Base-by-base conservation (phyloP, 371 early-diverging fungal genomes). In the Zancudomyces culisetae region DNA sequence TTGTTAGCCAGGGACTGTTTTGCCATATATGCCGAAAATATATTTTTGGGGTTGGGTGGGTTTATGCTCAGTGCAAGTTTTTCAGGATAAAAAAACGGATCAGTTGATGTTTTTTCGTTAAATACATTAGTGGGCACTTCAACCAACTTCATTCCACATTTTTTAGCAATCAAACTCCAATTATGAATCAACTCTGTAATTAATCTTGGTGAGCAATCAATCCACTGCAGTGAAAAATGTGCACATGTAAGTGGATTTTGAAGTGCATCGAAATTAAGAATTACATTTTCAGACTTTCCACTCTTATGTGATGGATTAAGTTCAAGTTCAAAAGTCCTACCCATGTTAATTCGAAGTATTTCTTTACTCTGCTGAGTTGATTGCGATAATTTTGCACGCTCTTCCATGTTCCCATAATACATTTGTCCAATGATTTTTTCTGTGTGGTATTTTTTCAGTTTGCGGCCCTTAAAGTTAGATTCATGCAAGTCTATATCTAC, bases 141-240 rank as follows among this genome's bases (percentile, higher is more conserved):
- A 0, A 95, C 84, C 21, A 97, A 65, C 23, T 83, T 80, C 27
- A 95, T 67, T 1, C 94, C 93, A 56, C 85, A 87, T 45, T 81
- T 76, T 51, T 91, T 90, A 0, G 93, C 92, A 24, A 73, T 73
- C 21, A 87, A 67, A 28, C 78, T 61, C 98, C 96, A 95, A 15
- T 70, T 68, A 40, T 74, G 77, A 19, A 95, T 67, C 46, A 90
- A 64, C 52, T 93, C 92, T 52, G 93, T 89, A 19, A 97, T 78
- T 20, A 90, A 64, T 26, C 85, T 73, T 3, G 91, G 83, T 1
- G 91, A 90, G 61, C 96, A 95, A 24, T 86, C 87, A 4, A 95
- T 69, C 98, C 98, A 97, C 62, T 90, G 84, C 22, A 97, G 61
- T 57, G 90, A 87, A 49, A 95, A 81, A 53, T 95, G 95, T 56